A percentile compares a stretch with the other conserved stretches of the same genome.
Conservation (phyloP, 768 basidiomycete species). For the Russula ochroleuca region DNA sequence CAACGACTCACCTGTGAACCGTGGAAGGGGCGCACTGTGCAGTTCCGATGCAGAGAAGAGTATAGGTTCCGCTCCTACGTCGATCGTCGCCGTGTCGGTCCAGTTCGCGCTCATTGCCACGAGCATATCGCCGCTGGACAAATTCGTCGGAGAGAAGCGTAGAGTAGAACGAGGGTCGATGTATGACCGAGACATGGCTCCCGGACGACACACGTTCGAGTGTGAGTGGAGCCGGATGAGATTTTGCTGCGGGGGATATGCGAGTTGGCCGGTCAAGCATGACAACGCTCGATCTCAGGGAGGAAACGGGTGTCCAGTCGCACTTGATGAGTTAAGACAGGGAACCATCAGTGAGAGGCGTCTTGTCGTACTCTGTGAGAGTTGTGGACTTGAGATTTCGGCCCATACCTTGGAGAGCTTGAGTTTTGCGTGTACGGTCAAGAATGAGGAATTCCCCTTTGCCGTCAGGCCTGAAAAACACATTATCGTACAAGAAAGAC, state of each 20-base stretch:
- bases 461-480: constrained; percentile 17
- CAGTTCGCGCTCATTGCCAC: background rate
- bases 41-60: background rate
- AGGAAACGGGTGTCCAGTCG: background rate
- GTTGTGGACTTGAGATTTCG: too few relatives aligned
- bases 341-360: background rate
- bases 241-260: background rate
- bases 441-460: constrained; percentile 20
- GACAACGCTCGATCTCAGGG: background rate
- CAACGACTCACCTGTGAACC: too few relatives aligned
- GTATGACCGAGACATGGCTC: constrained; percentile 9
- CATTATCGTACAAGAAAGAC: background rate
- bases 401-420: background rate
- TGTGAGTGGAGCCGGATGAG: background rate
- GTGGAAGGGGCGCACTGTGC: background rate
- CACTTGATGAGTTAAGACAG: background rate
- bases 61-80: background rate
- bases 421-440: constrained; percentile 24
- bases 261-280: background rate
- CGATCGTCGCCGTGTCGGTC: background rate
- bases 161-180: constrained; percentile 19
- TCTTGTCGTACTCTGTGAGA: too few relatives aligned
- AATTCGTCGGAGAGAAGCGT: constrained; percentile 10
- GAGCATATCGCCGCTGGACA: constrained; percentile 9
- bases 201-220: background rate